Percentiles rank a stretch among this genome's conserved stretches.
These are phyloP conservation scores for Saturnispora diversa DNA, from an alignment of 805 yeast species.

Conservation along the genomic window DNA sequence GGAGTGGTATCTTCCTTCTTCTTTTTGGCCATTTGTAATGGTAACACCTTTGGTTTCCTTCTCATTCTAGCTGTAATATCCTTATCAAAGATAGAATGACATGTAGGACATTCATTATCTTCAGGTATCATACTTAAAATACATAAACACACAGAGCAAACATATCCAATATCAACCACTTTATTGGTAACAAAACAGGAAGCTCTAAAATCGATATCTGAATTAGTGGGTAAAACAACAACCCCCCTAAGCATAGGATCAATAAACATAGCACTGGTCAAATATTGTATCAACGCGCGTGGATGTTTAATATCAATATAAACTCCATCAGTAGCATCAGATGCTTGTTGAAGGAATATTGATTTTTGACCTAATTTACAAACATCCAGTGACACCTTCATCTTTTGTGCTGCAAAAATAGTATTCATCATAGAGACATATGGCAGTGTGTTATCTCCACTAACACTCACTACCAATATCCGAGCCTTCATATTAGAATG, in stretches of 20 bases:
- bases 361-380: conserved; percentile 69
- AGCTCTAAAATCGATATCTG: conserved; percentile 87
- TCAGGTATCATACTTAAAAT: conserved; percentile 64
- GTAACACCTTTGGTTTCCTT: conserved; percentile 43
- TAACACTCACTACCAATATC: conserved; percentile 52
- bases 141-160: conserved; percentile 91
- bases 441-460: conserved; percentile 68
- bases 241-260: conserved; percentile 78
- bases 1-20: conserved; percentile 13
- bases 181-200: conserved; percentile 89
- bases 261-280: conserved; percentile 73
- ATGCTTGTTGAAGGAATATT: conserved; percentile 88
- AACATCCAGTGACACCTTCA: conserved; percentile 83
- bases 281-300: conserved; percentile 72
- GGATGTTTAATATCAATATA: conserved; percentile 65
- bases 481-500: conserved; percentile 51
- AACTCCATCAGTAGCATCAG: conserved; percentile 90
- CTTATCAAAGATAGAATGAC: conserved; percentile 70
- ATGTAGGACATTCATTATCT: conserved; percentile 70
- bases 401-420: conserved; percentile 91
- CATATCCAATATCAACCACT: conserved; percentile 87
- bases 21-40: conserved; percentile 24
- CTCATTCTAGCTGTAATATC: conserved; percentile 48
- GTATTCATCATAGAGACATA: conserved; percentile 93
- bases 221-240: conserved; percentile 71